phyloP scores from a whole-genome alignment of 257 asterid species.

The Fraxinus cuspidata region DNA sequence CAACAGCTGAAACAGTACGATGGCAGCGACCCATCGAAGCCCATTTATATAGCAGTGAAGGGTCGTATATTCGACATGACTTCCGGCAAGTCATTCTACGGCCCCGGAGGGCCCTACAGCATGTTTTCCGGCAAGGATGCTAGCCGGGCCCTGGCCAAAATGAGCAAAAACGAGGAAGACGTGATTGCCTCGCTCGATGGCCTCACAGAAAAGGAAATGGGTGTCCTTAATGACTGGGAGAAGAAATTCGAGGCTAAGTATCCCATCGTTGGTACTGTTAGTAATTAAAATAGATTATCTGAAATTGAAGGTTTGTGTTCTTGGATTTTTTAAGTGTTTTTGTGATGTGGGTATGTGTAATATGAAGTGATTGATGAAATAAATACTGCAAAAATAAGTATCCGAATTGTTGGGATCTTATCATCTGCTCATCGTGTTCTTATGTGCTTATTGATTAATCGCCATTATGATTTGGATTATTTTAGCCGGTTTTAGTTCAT shows the following conservation, averaged over 20 bases:
- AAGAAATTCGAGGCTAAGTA: slow-evolving; percentile 92
- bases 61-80: slow-evolving; percentile 81
- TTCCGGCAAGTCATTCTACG: slow-evolving; percentile 83
- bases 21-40: slow-evolving; percentile 86
- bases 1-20: slow-evolving; percentile 70
- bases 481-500: too few species aligned
- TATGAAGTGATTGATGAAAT: background rate
- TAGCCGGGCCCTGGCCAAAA: slow-evolving; percentile 95
- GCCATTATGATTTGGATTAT: too few species aligned
- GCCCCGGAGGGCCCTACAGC: slow-evolving; percentile 81
- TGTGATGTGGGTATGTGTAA: background rate
- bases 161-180: slow-evolving; percentile 85
- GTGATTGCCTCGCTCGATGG: slow-evolving; percentile 64
- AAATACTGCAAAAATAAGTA: background rate
- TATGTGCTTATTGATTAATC: background rate
- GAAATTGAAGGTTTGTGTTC: background rate
- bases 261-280: slow-evolving; percentile 69
- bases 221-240: slow-evolving; percentile 91
- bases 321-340: background rate
- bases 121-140: slow-evolving; percentile 97
- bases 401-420: background rate
- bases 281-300: background rate
- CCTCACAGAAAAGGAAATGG: slow-evolving; percentile 84
- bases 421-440: background rate
- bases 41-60: slow-evolving; percentile 79